A percentile compares a stretch with the other conserved stretches of the same genome.
Evolutionary conservation across 2,329 filamentous ascomycete species (phyloP).

Genomic region (Boeremia exigua): DNA sequence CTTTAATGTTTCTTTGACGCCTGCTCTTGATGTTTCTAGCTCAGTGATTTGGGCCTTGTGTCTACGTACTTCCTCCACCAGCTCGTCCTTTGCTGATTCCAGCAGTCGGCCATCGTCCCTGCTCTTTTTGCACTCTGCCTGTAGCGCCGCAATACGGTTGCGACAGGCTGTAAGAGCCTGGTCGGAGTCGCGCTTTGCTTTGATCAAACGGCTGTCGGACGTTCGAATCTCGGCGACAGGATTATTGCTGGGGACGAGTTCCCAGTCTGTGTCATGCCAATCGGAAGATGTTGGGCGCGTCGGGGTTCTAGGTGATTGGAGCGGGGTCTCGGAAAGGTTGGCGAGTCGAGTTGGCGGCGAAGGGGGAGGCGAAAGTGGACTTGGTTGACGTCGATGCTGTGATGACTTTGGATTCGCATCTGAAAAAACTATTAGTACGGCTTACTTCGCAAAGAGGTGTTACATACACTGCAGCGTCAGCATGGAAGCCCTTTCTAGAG

Average conservation of each 20-base stretch:
- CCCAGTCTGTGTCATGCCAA: conserved; percentile 34
- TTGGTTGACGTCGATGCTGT: conserved; percentile 28
- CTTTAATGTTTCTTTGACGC: conserved; percentile 30
- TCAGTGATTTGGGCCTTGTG: conserved; percentile 39
- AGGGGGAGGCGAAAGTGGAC: conserved; percentile 42
- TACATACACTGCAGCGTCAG: conserved; percentile 47
- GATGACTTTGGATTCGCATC: conserved; percentile 34
- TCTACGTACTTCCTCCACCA: conserved; percentile 36
- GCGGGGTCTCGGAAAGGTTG: conserved; percentile 20
- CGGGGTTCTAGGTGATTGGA: conserved; percentile 30
- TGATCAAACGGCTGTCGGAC: conserved; percentile 43
- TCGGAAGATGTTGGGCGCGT: conserved; percentile 27
- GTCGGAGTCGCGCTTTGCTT: conserved; percentile 47
- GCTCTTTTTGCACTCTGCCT: conserved; percentile 37
- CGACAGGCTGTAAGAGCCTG: conserved; percentile 45
- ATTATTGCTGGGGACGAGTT: conserved; percentile 12
- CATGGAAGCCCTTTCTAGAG: conserved; percentile 44
- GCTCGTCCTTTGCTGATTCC: conserved; percentile 22
- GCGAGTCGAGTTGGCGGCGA: conserved; percentile 38
- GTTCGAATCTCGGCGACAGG: conserved; percentile 34
- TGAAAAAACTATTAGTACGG: conserved; percentile 18
- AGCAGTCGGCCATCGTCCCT: conserved; percentile 31
- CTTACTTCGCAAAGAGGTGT: neutral
- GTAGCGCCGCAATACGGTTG: conserved; percentile 41
- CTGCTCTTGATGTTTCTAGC: conserved; percentile 35